Evolutionary conservation across 345 rosid genomes (phyloP).

Genomic region (Microcos paniculata): DNA sequence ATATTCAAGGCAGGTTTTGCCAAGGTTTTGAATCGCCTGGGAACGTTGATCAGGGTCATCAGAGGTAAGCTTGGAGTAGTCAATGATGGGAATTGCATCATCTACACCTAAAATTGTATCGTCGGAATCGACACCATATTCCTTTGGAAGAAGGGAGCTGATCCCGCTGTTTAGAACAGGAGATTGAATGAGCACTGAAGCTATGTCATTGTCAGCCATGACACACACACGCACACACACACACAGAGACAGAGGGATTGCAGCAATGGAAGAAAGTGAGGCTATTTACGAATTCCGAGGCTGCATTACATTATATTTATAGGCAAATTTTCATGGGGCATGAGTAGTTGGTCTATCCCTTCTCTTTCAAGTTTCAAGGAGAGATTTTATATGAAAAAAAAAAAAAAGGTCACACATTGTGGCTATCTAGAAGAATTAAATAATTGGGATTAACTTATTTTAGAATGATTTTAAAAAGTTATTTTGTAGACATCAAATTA

Average conservation of each 20-base stretch:
- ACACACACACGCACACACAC: too few species aligned
- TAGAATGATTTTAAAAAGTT: too few species aligned
- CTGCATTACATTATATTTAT: background rate
- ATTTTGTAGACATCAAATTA: too few species aligned
- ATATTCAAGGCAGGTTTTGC: slow-evolving; percentile 21
- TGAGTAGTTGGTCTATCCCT: too few species aligned
- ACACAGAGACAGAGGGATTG: background rate
- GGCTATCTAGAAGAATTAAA: too few species aligned
- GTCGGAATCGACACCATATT: background rate
- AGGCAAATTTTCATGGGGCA: background rate
- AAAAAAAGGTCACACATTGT: too few species aligned
- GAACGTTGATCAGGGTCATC: slow-evolving; percentile 21
- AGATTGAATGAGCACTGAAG: background rate
- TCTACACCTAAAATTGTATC: background rate
- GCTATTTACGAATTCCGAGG: background rate
- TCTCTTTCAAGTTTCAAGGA: too few species aligned
- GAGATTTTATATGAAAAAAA: too few species aligned
- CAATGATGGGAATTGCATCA: slow-evolving; percentile 40
- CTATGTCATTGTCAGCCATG: background rate
- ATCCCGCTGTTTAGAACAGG: background rate
- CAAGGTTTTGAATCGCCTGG: slow-evolving; percentile 18
- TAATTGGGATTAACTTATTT: too few species aligned
- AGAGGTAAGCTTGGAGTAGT: slow-evolving; percentile 38
- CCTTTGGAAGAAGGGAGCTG: background rate
- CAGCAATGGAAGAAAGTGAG: background rate